Percentiles rank a stretch among this genome's conserved stretches.
phyloP scores from a whole-genome alignment of 345 rosid species.

The Excoecaria agallocha region DNA sequence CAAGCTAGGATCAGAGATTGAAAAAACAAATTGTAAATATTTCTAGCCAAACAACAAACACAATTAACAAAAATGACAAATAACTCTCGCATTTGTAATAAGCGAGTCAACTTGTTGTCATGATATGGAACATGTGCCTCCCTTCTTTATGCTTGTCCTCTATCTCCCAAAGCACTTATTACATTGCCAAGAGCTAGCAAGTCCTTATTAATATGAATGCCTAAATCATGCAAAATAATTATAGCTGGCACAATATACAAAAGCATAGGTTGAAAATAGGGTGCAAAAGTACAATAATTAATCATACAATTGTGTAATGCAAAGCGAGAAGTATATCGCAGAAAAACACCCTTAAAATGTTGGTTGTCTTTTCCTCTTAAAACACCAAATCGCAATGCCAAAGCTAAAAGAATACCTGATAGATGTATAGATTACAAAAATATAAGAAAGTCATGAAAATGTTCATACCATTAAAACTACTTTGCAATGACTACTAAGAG shows the following conservation, averaged over 20 bases:
- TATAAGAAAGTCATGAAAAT: background rate
- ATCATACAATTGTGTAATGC: background rate
- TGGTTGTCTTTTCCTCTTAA: constrained; percentile 82
- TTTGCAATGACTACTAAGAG: background rate
- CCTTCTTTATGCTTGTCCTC: constrained; percentile 95
- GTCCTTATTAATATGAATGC: constrained; percentile 94
- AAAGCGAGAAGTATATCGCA: constrained; percentile 49
- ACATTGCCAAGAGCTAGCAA: constrained; percentile 91
- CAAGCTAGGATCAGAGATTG: background rate
- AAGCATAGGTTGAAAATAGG: constrained; percentile 76
- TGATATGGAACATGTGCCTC: constrained; percentile 93
- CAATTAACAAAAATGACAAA: background rate
- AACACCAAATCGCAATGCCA: constrained; percentile 89
- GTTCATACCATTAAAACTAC: background rate
- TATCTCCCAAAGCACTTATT: constrained; percentile 93
- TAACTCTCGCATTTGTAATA: constrained; percentile 59
- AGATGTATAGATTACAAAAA: background rate
- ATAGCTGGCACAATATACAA: constrained; percentile 91
- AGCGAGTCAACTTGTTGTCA: constrained; percentile 98
- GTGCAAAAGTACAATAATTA: background rate
- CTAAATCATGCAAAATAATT: constrained; percentile 48
- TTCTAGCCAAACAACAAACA: background rate
- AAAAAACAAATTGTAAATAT: constrained; percentile 4
- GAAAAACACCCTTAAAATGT: constrained; percentile 89
- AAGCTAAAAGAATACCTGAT: constrained; percentile 92